Conservation (phyloP, 495 filamentous ascomycete species). For the Choiromyces venosus region DNA sequence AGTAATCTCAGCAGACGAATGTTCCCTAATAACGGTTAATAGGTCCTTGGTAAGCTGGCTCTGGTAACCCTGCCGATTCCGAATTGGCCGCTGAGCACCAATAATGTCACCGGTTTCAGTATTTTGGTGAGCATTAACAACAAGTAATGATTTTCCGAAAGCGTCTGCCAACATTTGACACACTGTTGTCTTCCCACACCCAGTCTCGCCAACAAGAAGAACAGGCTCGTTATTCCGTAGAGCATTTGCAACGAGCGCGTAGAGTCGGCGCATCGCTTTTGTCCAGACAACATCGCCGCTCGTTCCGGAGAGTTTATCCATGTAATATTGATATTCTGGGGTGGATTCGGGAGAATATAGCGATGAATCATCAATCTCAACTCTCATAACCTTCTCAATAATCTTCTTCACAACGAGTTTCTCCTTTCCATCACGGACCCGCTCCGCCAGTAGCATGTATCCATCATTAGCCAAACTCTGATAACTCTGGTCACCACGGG, state of each 20-base stretch:
- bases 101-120: slow-evolving; percentile 96
- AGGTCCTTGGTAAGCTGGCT: slow-evolving; percentile 62
- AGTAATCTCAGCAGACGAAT: slow-evolving; percentile 34
- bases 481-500: slow-evolving; percentile 76
- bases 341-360: slow-evolving; percentile 60
- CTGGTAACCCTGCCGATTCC: slow-evolving; percentile 70
- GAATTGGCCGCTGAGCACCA: slow-evolving; percentile 84
- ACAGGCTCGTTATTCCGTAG: slow-evolving; percentile 89
- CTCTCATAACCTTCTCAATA: slow-evolving; percentile 89
- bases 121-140: slow-evolving; percentile 96
- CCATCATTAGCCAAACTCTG: slow-evolving; percentile 88
- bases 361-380: slow-evolving; percentile 64
- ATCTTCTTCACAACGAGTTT: slow-evolving; percentile 73
- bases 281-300: slow-evolving; percentile 78
- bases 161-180: slow-evolving; percentile 86
- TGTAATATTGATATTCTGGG: slow-evolving; percentile 54
- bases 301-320: slow-evolving; percentile 21
- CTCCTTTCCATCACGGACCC: slow-evolving; percentile 87
- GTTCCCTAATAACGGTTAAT: slow-evolving; percentile 45
- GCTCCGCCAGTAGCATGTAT: slow-evolving; percentile 90
- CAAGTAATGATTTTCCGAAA: slow-evolving; percentile 66
- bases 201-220: slow-evolving; percentile 90
- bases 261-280: slow-evolving; percentile 83
- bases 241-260: slow-evolving; percentile 75
- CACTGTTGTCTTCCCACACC: slow-evolving; percentile 94